Base-by-base conservation (phyloP, 768 basidiomycete species). In the Leucocoprinus birnbaumii region DNA sequence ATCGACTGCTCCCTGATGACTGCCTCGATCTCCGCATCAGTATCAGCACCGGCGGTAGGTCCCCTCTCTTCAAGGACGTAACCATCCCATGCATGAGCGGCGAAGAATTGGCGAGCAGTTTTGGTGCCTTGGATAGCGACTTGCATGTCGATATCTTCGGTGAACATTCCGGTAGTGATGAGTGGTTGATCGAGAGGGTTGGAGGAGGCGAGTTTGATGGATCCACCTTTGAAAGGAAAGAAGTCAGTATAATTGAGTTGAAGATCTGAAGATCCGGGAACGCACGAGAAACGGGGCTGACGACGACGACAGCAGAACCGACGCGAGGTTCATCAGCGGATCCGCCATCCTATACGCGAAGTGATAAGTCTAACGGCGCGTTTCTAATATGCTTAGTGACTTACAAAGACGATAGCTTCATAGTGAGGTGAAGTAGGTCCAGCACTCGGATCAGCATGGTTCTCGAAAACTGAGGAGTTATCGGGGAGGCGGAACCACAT, bases 361-460 rank as follows among this genome's bases (percentile, higher is more conserved):
- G 10, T 10, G 7, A 16, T 10, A 16, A 26, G 9, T 37, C 31
- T 34, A 19, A n/a, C 18, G 21, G 18, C 26, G 2, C 22, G 19
- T 26, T 2, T 37, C 2, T 46, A 7, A 34, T 41, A 3, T 18
- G n/a, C 10, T 21, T 26, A 34, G 8, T 19, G 6, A 25, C 42
- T n/a, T 31, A 55, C 49, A 35, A 16, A 27, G 6, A 37, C 11
- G 18, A 48, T 27, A 2, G 65, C 31, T 54, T 68, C 66, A 24
- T 54, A 57, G 49, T 67, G 68, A 26, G 66, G 59, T 0, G 65
- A 41, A 31, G 45, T 41, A 16, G 56, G 53, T 1, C 67, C 67
- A 2, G 65, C 58, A 6, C 64, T 54, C 6, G 64, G 64, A 51
- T 70, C 66, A 2, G 27, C 42, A 24, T 59, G 41, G 7, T 25